A percentile compares a stretch with the other conserved stretches of the same genome.
Evolutionary conservation across 225 moss, liverwort and hornwort genomes (phyloP).

Genomic region (Sphagnum tenellum): DNA sequence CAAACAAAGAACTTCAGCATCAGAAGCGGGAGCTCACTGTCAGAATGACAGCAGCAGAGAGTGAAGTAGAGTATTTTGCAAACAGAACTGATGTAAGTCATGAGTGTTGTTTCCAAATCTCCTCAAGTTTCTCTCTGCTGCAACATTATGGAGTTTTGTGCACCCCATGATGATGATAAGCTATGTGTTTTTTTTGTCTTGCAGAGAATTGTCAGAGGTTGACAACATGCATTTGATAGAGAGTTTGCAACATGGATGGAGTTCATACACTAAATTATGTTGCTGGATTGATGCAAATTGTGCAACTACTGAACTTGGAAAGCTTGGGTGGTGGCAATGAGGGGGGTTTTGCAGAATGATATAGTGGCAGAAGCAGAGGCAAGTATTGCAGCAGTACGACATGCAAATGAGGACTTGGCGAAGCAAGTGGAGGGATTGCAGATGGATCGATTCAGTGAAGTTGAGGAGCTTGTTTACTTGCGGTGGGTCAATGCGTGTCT

Average conservation of each 20-base stretch:
- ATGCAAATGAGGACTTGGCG: conserved; percentile 60
- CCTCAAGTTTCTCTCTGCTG: too few relatives aligned
- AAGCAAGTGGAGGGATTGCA: conserved; percentile 78
- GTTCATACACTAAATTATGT: too few relatives aligned
- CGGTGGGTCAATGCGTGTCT: conserved; percentile 86
- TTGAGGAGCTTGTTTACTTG: conserved; percentile 81
- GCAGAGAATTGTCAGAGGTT: too few relatives aligned
- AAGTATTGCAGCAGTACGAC: conserved; percentile 42
- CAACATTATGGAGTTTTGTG: too few relatives aligned
- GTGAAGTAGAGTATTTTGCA: conserved; percentile 46
- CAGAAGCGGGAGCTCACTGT: conserved; percentile 72
- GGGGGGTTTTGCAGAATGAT: conserved; percentile 30
- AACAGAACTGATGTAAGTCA: conserved; percentile 47
- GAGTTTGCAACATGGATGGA: too few relatives aligned
- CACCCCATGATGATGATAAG: too few relatives aligned
- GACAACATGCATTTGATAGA: too few relatives aligned
- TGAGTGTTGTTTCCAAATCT: too few relatives aligned
- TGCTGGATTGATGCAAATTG: too few relatives aligned
- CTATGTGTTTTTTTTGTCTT: too few relatives aligned
- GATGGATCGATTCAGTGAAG: conserved; percentile 76
- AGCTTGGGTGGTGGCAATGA: too few relatives aligned
- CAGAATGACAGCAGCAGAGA: conserved; percentile 63
- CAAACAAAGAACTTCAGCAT: conserved; percentile 77
- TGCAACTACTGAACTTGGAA: too few relatives aligned
- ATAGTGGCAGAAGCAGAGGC: conserved; percentile 56